Evolutionary conservation across 2,329 filamentous ascomycete genomes (phyloP), one percentile per base, ranked within the genome.

Genomic region (Ascomycota sp.): DNA sequence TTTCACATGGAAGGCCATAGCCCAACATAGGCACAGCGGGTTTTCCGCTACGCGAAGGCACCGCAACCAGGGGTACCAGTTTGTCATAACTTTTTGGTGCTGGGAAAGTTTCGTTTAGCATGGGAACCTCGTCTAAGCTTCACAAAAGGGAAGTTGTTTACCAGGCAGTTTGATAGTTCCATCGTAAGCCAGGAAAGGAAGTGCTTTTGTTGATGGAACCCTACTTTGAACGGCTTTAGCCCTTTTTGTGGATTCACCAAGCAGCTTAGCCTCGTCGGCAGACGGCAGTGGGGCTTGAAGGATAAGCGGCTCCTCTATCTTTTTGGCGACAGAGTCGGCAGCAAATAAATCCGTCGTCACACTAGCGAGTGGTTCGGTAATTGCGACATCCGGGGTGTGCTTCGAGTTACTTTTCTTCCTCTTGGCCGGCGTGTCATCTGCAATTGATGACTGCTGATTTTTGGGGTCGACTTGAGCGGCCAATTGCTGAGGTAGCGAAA

Each of bases 11-110:
- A 10, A 60, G 43, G 8, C 40, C 42, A 28, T 51, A 52, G 4
- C 50, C 51, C 20, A 56, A 33, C 22, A 55, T 52, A 1, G 54
- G 50, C 2, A 59, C 43, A 30, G 58, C 48, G 3, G 45, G 38
- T 25, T 48, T 53, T 7, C 53, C 50, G 15, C 46, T 56, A 25
- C 47, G 48, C 10, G 55, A 41, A 7, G 56, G 52, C 13, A 55
- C 35, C 6, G 56, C 55, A 11, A 60, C 52, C 19, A 59, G 40
- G 5, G 56, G 56, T 1, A 52, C 45, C 23, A 60, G 43, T 35
- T 59, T 58, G 27, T 60, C 56, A 31, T 56, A 57, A 31, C 52
- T 57, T 37, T 59, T 60, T 5, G 55, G 53, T 1, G 49, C 51
- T 36, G 20, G 6, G 19, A 11, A 23, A 19, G 12, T 29, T 15